Percentiles rank a stretch among this genome's conserved stretches.
Conservation (phyloP, 345 rosid species). For the Hirschfeldia incana region DNA sequence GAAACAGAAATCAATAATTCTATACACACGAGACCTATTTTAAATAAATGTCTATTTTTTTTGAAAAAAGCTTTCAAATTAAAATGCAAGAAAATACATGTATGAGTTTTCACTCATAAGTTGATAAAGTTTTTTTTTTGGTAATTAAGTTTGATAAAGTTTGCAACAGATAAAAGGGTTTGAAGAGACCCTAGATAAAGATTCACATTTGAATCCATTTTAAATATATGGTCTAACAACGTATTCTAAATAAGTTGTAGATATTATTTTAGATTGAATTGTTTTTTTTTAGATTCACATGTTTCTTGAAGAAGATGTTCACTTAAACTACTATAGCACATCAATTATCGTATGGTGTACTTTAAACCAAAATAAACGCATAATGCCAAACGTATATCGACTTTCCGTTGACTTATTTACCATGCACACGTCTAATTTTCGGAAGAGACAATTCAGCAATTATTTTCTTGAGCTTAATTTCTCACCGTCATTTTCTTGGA, state of each 20-base stretch:
- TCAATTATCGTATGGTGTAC: neutral
- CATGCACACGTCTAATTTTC: slow-evolving; percentile 18
- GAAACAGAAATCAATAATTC: neutral
- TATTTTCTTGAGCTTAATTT: slow-evolving; percentile 16
- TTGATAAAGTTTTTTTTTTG: no score
- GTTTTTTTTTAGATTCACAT: neutral
- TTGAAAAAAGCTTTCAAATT: no score
- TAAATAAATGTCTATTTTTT: neutral
- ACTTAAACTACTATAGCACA: neutral
- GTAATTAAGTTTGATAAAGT: no score
- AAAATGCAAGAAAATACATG: no score
- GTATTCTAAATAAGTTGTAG: neutral
- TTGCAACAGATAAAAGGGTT: no score
- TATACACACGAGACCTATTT: neutral
- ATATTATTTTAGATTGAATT: neutral
- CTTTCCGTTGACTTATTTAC: neutral
- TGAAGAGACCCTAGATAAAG: no score
- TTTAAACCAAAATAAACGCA: neutral
- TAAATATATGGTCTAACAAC: no score
- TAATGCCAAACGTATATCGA: neutral
- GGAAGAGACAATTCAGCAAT: neutral
- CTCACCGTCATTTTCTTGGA: slow-evolving; percentile 4
- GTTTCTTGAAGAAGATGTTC: neutral
- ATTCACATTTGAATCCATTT: no score
- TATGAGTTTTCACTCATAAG: no score